Conservation (phyloP, 441 rosid species). For the Corymbia calophylla region DNA sequence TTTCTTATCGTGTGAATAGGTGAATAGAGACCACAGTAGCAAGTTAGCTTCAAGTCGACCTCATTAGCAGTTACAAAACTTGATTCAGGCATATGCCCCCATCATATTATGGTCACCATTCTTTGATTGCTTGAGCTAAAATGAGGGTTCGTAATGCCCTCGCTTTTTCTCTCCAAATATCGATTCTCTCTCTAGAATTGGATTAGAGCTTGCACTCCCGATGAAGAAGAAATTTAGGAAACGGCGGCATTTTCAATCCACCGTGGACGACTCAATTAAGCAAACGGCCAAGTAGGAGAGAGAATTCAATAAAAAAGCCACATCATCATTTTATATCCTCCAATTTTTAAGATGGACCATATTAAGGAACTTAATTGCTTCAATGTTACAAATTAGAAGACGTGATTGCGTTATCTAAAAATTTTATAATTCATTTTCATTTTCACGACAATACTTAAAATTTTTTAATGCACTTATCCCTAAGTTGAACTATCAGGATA, state of each 20-base stretch:
- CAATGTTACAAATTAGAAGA: background rate
- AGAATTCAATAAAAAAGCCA: background rate
- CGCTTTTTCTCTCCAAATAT: background rate
- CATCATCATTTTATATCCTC: background rate
- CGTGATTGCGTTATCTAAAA: background rate
- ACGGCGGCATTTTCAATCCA: background rate
- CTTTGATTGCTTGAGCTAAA: background rate
- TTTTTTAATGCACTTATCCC: background rate
- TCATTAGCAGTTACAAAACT: accelerated
- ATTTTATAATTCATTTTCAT: background rate
- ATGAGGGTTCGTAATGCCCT: background rate
- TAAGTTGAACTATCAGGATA: background rate
- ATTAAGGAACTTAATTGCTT: background rate
- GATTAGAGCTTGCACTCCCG: background rate
- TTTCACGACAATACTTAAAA: accelerated
- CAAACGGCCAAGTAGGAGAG: background rate
- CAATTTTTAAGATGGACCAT: background rate
- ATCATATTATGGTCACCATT: accelerated
- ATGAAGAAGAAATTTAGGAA: background rate
- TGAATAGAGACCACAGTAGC: background rate
- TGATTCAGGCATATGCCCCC: accelerated
- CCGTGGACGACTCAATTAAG: background rate
- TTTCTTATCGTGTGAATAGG: background rate
- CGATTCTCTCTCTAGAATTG: background rate
- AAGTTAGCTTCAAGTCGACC: background rate